Conservation (phyloP, 345 rosid species). For the Eucalyptus marginata region DNA sequence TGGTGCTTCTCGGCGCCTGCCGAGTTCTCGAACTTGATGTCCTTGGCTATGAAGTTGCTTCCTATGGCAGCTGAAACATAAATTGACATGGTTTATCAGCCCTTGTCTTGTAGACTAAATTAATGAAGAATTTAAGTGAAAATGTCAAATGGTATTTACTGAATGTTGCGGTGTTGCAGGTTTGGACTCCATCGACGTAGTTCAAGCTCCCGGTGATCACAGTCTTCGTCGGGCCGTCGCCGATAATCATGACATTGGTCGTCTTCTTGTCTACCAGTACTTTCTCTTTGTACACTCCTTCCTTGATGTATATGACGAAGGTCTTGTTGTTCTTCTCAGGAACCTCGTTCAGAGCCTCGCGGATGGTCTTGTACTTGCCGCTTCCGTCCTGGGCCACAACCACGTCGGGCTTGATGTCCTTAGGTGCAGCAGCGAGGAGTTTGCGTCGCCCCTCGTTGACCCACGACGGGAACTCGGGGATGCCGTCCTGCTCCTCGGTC, state of each 20-base stretch:
- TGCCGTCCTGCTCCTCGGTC: not conserved
- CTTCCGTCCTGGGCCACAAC: constrained; percentile 66
- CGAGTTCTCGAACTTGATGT: constrained; percentile 56
- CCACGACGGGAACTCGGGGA: constrained; percentile 32
- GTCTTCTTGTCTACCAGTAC: constrained; percentile 14
- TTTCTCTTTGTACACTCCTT: constrained; percentile 54
- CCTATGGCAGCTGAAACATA: constrained; percentile 27
- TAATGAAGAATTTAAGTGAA: not conserved
- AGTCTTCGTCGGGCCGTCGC: constrained; percentile 71
- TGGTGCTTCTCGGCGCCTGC: constrained; percentile 52
- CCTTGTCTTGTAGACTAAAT: not conserved
- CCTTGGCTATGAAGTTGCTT: constrained; percentile 49
- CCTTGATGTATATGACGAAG: constrained; percentile 57
- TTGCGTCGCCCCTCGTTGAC: constrained; percentile 9
- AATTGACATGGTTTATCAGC: not conserved
- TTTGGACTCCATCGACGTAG: constrained; percentile 26
- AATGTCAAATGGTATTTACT: constrained; percentile 3
- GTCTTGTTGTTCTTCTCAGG: constrained; percentile 18
- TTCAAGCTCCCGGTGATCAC: constrained; percentile 40
- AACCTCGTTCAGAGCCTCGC: constrained; percentile 31
- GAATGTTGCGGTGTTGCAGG: constrained; percentile 46
- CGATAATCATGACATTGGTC: constrained; percentile 39
- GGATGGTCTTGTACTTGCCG: constrained; percentile 51
- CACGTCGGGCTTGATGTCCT: constrained; percentile 22
- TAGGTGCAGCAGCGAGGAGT: constrained; percentile 13